Percentiles rank a stretch among this genome's conserved stretches.
Evolutionary conservation across 768 basidiomycete species (phyloP).

Genomic region (Trametes maxima): DNA sequence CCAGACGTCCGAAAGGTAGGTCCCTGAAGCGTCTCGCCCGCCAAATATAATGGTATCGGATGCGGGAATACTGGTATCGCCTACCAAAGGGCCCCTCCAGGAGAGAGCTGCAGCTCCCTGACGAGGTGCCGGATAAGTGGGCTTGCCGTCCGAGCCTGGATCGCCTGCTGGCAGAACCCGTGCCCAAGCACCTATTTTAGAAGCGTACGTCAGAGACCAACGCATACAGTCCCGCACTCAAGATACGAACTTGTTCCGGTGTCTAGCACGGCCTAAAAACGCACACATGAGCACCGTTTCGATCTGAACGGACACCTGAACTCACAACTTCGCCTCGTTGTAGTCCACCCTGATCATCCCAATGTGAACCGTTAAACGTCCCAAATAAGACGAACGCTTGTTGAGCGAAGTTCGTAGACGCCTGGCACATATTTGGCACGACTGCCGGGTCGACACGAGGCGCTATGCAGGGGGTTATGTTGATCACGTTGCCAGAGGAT

Average conservation of each 20-base stretch:
- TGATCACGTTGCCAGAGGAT: conserved; percentile 37
- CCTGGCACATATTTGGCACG: conserved; percentile 58
- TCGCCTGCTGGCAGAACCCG: conserved; percentile 77
- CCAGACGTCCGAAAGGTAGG: conserved; percentile 77
- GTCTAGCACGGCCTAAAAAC: conserved; percentile 61
- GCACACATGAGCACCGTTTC: neutral
- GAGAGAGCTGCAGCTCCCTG: conserved; percentile 71
- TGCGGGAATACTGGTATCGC: conserved; percentile 45
- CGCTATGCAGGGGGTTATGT: conserved; percentile 59
- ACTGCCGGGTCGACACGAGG: conserved; percentile 61
- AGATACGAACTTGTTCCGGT: conserved; percentile 31
- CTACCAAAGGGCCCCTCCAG: conserved; percentile 56
- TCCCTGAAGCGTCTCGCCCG: conserved; percentile 66
- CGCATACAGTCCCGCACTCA: neutral
- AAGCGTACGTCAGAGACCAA: neutral
- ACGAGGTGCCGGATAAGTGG: conserved; percentile 64
- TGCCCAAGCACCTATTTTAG: conserved; percentile 52
- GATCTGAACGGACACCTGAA: neutral
- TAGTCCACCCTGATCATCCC: conserved; percentile 67
- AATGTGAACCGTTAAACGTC: conserved; percentile 60
- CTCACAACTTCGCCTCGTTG: conserved; percentile 74
- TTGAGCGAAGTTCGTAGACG: conserved; percentile 56
- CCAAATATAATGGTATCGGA: conserved; percentile 82
- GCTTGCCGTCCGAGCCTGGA: conserved; percentile 51
- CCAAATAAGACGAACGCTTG: conserved; percentile 76